Evolutionary conservation across 805 yeast species (phyloP), one percentile per base, ranked within the genome.

Genomic region (Lipomyces spencermartinsiae): DNA sequence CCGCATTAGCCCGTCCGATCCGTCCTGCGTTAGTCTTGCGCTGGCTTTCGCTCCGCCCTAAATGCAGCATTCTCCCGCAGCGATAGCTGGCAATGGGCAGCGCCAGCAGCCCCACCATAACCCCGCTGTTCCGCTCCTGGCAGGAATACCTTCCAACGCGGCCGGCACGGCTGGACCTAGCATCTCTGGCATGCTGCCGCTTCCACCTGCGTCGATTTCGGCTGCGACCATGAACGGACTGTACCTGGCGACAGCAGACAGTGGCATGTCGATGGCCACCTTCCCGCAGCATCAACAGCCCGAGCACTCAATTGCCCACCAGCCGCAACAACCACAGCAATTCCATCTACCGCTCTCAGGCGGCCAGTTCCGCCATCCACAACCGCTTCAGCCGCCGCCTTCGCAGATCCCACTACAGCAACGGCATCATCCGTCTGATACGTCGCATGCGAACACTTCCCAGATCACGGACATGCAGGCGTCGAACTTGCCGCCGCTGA

Each of bases 241-340:
- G 12, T 37, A 37, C 14, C 16, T 37, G 43, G 43, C 43, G 14
- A 37, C 43, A 16, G 49, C 22, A 16, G 22, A 43, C 22, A 43
- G 16, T 43, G 49, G 19, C 7, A 2, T 43, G 22, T 43, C 49
- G n/a, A 43, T 43, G 49, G 2, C 49, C n/a, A 43, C 3, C 49
- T 43, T 16, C n/a, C 9, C 43, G 14, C 43, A 61, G 29, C 68
- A 63, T 4, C 34, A 59, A 2, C 68, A 61, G 53, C 61, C 49
- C 33, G 61, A 58, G 64, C 67, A 64, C 54, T 22, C 51, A 34
- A 9, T 46, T 29, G 7, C 49, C 16, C 25, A 22, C 35, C 71
- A 68, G 64, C 62, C 53, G 39, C 43, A 37, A n/a, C 70, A 67
- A 53, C 69, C 46, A 16, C 70, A 67, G 29, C 61, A 29, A 25